These are phyloP conservation scores for Multifurca ochricompacta DNA, from an alignment of 768 basidiomycete genomes.

Conservation along the genomic window DNA sequence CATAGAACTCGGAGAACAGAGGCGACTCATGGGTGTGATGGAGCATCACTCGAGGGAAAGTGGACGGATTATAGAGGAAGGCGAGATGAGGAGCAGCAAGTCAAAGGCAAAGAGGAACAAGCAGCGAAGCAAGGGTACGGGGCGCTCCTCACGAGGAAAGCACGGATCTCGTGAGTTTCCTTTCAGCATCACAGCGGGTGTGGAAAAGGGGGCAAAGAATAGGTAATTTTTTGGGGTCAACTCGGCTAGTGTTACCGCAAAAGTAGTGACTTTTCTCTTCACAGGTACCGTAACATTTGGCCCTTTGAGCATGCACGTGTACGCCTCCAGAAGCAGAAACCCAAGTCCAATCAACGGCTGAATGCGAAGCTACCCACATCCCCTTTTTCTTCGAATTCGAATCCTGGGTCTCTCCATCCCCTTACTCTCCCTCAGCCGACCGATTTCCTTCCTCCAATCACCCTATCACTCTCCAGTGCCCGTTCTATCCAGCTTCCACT, in stretches of 20 bases:
- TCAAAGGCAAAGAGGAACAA: constrained; percentile 23
- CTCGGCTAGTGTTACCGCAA: not conserved
- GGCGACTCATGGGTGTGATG: constrained; percentile 84
- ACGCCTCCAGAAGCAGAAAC: constrained; percentile 36
- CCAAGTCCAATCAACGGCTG: constrained; percentile 3
- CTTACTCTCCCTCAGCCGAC: constrained; percentile 11
- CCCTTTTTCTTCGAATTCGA: not conserved
- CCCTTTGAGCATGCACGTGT: constrained; percentile 95
- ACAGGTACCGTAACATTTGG: constrained; percentile 93
- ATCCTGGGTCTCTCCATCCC: constrained; percentile 8
- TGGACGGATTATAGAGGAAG: constrained; percentile 23
- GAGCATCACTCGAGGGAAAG: constrained; percentile 75
- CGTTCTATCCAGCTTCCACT: constrained; percentile 12
- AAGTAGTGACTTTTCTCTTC: not conserved
- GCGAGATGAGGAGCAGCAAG: constrained; percentile 10
- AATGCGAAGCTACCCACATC: constrained; percentile 1
- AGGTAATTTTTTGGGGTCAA: constrained; percentile 44
- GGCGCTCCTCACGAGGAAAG: constrained; percentile 13
- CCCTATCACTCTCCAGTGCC: not conserved
- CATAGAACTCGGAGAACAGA: constrained; percentile 87
- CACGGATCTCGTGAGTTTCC: constrained; percentile 43
- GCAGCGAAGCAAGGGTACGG: constrained; percentile 16
- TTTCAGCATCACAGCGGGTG: constrained; percentile 90
- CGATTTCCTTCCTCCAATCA: constrained; percentile 18
- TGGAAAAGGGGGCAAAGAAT: constrained; percentile 93